A percentile compares a stretch with the other conserved stretches of the same genome.
Conservation (phyloP, 192 early-diverging fungal genomes). For the Entomortierella chlamydospora region DNA sequence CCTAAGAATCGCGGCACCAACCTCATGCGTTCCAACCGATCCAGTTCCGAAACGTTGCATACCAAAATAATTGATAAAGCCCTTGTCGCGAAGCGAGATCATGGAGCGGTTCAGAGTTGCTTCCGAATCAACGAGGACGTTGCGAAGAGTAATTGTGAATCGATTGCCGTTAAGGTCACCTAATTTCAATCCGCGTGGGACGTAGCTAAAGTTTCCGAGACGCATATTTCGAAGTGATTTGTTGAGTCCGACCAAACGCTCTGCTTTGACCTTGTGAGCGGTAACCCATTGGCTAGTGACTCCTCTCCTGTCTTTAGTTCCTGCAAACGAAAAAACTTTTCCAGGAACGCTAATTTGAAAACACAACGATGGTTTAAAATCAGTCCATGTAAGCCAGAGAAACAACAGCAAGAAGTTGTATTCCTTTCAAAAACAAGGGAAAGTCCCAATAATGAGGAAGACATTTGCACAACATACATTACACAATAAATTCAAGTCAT, state of each 20-base stretch:
- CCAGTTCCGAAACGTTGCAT: constrained; percentile 98
- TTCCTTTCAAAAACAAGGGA: no score
- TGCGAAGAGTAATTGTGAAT: constrained; percentile 85
- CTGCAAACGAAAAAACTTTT: constrained; percentile 84
- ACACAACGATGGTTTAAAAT: no score
- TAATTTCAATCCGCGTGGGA: constrained; percentile 71
- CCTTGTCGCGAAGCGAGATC: constrained; percentile 71
- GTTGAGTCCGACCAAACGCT: constrained; percentile 68
- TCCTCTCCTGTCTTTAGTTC: constrained; percentile 95
- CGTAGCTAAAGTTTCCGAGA: constrained; percentile 85
- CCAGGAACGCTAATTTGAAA: constrained; percentile 52
- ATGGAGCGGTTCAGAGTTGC: constrained; percentile 67
- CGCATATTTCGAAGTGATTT: constrained; percentile 63
- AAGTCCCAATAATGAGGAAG: no score
- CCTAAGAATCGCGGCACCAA: constrained; percentile 82
- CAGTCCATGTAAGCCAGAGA: no score
- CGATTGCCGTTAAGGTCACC: constrained; percentile 92
- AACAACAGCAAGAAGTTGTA: no score
- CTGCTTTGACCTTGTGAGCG: constrained; percentile 68
- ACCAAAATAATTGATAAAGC: constrained; percentile 98
- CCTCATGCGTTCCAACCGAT: constrained; percentile 79
- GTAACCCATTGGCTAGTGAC: constrained; percentile 90
- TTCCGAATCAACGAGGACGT: constrained; percentile 62
- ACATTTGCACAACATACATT: no score
- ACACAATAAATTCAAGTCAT: no score